phyloP scores from a whole-genome alignment of 2,329 filamentous ascomycete species.

The Alternaria viburni region DNA sequence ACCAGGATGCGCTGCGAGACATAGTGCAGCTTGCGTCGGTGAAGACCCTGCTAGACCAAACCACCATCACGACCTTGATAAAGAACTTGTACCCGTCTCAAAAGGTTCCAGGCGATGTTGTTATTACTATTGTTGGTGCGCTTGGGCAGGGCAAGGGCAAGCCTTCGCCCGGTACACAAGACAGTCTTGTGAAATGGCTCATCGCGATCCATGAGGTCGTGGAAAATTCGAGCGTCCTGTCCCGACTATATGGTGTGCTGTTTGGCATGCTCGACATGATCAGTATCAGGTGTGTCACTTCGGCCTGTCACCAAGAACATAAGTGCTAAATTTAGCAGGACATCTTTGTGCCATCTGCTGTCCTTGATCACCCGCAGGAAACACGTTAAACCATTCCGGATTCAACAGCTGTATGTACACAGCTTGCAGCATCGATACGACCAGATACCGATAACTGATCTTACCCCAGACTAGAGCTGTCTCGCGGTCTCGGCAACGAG shows the following conservation, averaged over 20 bases:
- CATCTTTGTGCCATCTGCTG: slow-evolving; percentile 73
- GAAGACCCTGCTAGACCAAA: slow-evolving; percentile 76
- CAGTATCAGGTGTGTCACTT: slow-evolving; percentile 65
- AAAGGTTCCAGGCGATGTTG: slow-evolving; percentile 64
- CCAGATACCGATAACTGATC: slow-evolving; percentile 26
- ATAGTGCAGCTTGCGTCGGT: slow-evolving; percentile 71
- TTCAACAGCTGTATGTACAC: slow-evolving; percentile 66
- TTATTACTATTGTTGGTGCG: slow-evolving; percentile 71
- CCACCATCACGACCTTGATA: slow-evolving; percentile 70
- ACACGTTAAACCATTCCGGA: slow-evolving; percentile 83
- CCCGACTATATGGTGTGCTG: slow-evolving; percentile 74
- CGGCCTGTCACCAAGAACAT: slow-evolving; percentile 3
- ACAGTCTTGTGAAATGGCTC: slow-evolving; percentile 76
- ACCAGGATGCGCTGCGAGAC: slow-evolving; percentile 63
- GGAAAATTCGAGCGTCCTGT: slow-evolving; percentile 67
- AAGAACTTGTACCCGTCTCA: slow-evolving; percentile 78
- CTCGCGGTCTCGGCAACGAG: slow-evolving; percentile 65
- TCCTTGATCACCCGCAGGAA: slow-evolving; percentile 79
- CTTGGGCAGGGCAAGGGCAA: slow-evolving; percentile 81
- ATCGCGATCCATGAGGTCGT: slow-evolving; percentile 76
- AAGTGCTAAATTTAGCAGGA: slow-evolving; percentile 41
- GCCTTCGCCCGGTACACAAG: slow-evolving; percentile 73
- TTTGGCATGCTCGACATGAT: slow-evolving; percentile 85
- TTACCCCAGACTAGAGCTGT: slow-evolving; percentile 53
- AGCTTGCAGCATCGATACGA: not conserved